Base-by-base conservation (phyloP, 2,329 filamentous ascomycete species). In the Alternaria sp. region DNA sequence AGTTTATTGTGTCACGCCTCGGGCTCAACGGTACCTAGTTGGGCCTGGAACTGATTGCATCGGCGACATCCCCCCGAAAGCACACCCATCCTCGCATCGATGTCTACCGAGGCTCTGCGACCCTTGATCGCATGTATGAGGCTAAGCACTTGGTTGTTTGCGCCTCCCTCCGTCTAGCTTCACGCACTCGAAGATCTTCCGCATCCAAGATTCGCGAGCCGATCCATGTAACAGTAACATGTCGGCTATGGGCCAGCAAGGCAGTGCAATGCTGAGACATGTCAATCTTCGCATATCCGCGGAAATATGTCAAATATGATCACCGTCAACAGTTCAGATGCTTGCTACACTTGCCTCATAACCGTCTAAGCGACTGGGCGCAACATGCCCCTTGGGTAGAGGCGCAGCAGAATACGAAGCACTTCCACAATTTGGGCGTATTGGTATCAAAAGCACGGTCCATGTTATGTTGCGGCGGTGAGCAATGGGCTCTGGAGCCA, bases 191-290 rank as follows among this genome's bases (percentile, higher is more conserved):
- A 51, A 22, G 57, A 57, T 57, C 53, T 57, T 60, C 53, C 41
- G 41, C 46, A 34, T 24, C 39, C 36, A 44, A 60, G 57, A 60
- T 60, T 52, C 46, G 57, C 57, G 57, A 60, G 53, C 47, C 53
- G 47, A 46, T 56, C 52, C 46, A 60, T 56, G 52, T 51, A 46
- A 51, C 51, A 58, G 49, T 54, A 42, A 26, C 56, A 58, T 48
- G 36, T 26, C 44, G 20, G 55, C 24, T 32, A 24, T 8, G 38
- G n/a, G 30, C 30, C 26, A 59, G 20, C 32, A 28, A 24, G n/a
- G 18, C 20, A 49, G 14, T 38, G 38, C 38, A 53, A 44, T 30
- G 36, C 34, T 4, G 53, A 24, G 28, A 16, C 11, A 12, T 28
- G 30, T 43, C 32, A 14, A 26, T 34, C 22, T 14, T 28, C 41